Evolutionary conservation across 768 basidiomycete genomes (phyloP), one percentile per base, ranked within the genome.

Genomic region (Hemileccinum impolitum): DNA sequence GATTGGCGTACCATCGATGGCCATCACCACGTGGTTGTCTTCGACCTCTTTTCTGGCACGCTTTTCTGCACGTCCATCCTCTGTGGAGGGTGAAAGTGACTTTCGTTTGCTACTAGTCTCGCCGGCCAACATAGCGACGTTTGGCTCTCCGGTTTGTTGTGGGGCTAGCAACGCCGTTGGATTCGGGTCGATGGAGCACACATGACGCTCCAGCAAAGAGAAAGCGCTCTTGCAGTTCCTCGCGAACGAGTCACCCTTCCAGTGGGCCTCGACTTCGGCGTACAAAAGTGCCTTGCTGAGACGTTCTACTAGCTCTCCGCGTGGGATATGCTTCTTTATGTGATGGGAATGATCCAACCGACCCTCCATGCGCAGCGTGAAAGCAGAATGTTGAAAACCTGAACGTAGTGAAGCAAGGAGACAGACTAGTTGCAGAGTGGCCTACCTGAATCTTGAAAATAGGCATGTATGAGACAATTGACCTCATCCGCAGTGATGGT

Each of bases 381-480:
- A 93, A 6, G 90, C 89, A 26, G 89, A 81, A 61, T 93, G 90
- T 31, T 77, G 75, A 62, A 92, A 89, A 47, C 90, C 90, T 90
- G 48, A 35, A 11, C 13, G 31, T 23, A 40, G 47, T 51, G 18
- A 54, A 51, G 50, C 45, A 26, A 56, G 51, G 39, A 37, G 47
- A 30, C 31, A 14, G 18, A 45, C 14, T 15, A 42, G 41, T 28
- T 23, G 13, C 35, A 32, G 11, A 13, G 21, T n/a, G 30, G 26
- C 41, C 47, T 17, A 88, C 90, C 90, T 28, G 88, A 90, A 58
- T 93, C 90, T 55, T 84, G 75, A 55, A 93, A 81, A 61, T 91
- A 93, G 2, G 90, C 78, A 66, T 92, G 83, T 40, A 93, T 84
- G 53, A 92, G 79, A 59, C 85, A 88, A 64, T 93, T 93, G 52